A percentile compares a stretch with the other conserved stretches of the same genome.
Evolutionary conservation across 1,139 yeast genomes (phyloP).

Genomic region (Saccharomyces hybrid): DNA sequence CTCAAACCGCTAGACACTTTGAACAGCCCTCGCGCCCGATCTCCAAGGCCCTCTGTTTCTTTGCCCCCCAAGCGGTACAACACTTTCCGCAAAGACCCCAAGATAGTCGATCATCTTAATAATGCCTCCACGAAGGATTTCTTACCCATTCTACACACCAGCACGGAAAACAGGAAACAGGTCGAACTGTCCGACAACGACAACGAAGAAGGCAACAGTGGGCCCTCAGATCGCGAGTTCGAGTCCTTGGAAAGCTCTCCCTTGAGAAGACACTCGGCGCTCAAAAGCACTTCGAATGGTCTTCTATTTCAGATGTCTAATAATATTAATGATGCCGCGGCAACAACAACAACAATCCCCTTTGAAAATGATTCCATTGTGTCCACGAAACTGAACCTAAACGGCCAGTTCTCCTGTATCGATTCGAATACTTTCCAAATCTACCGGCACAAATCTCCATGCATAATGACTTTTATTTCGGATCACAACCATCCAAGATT

Average conservation of each 20-base stretch:
- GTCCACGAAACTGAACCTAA: background rate
- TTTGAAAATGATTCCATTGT: background rate
- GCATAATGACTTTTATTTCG: background rate
- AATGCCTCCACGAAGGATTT: conserved; percentile 8
- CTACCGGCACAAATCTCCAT: background rate
- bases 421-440: background rate
- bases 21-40: background rate
- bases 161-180: background rate
- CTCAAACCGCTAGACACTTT: background rate
- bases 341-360: background rate
- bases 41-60: background rate
- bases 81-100: conserved; percentile 9
- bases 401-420: background rate
- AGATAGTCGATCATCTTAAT: conserved; percentile 9
- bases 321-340: background rate
- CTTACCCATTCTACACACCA: conserved; percentile 2
- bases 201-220: background rate
- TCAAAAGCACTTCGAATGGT: background rate
- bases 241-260: background rate
- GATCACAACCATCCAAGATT: background rate
- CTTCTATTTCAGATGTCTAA: background rate
- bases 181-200: background rate
- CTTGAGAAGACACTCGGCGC: background rate
- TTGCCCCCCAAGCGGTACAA: conserved; percentile 10
- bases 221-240: background rate